Base-by-base conservation (phyloP, 495 filamentous ascomycete species). In the Lophiostoma macrostomum region DNA sequence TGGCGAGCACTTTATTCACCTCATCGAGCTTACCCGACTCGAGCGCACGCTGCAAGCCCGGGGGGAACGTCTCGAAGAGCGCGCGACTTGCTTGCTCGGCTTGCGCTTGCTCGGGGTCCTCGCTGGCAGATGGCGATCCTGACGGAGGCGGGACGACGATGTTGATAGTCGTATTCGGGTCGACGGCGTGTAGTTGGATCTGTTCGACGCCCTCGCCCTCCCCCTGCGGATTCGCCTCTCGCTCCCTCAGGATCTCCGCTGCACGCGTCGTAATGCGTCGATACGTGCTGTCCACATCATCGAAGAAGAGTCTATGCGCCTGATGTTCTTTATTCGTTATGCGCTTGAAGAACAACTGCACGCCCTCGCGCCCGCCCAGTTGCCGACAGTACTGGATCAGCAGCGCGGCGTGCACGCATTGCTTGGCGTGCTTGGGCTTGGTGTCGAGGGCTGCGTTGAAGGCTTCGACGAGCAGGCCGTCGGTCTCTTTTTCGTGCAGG, bases 111-210 rank as follows among this genome's bases (percentile, higher is more conserved):
- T 31, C 50, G 11, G 51, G 36, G 18, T 43, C 47, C 5, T 37
- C 49, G 0, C 34, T 28, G 0, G 36, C 25, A 0, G 56, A 35
- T n/a, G n/a, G n/a, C n/a, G n/a, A n/a, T n/a, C n/a, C n/a, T n/a
- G n/a, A n/a, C n/a, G n/a, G n/a, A n/a, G 88, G 81, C 30, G 84
- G 84, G 11, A 96, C 82, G 30, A 71, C 79, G 71, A 98, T 96
- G 69, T 87, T 90, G 64, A 98, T 97, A 42, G 84, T 83, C 1
- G 93, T 96, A 50, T 86, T 87, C 11, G 91, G 91, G 62, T 97
- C 90, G 19, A 97, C 90, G 13, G 93, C 91, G 66, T 98, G 93
- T 19, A 98, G 76, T 71, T 98, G 93, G 61, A 98, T 97, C 67
- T 96, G 91, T 73, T 97, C 91, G n/a, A 94, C 87, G 8, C 85